Evolutionary conservation across 305 asterid species (phyloP).

Genomic region (Fraxinus greggii): DNA sequence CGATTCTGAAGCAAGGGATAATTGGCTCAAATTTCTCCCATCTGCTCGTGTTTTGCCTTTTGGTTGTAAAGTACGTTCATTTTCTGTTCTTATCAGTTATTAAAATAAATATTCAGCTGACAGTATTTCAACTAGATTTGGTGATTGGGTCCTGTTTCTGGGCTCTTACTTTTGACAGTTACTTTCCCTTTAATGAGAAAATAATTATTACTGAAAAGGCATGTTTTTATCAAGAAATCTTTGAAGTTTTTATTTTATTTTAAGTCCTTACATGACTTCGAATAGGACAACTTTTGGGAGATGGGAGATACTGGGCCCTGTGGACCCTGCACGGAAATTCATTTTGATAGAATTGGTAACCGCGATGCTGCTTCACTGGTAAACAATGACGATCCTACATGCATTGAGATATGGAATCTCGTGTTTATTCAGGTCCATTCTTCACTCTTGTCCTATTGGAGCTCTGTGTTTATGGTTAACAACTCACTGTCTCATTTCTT

Average conservation of each 20-base stretch:
- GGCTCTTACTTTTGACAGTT: not conserved
- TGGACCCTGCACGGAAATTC: slow-evolving; percentile 97
- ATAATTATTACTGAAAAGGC: slow-evolving; percentile 4
- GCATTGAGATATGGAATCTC: slow-evolving; percentile 94
- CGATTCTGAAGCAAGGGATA: slow-evolving; percentile 72
- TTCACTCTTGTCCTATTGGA: slow-evolving; percentile 20
- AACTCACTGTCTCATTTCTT: not conserved
- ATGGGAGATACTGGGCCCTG: slow-evolving; percentile 99
- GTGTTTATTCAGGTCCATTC: slow-evolving; percentile 84
- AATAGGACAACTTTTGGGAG: slow-evolving; percentile 96
- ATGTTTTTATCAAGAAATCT: not conserved
- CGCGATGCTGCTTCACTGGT: slow-evolving; percentile 86
- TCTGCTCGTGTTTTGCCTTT: slow-evolving; percentile 76
- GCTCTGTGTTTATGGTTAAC: not conserved
- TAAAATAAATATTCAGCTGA: not conserved
- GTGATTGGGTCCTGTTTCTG: not conserved
- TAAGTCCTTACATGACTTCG: slow-evolving; percentile 21
- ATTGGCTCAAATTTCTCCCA: slow-evolving; percentile 86
- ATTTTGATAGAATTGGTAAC: slow-evolving; percentile 87
- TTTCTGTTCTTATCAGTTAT: not conserved
- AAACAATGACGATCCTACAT: slow-evolving; percentile 89
- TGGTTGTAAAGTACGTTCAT: slow-evolving; percentile 69
- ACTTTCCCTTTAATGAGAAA: not conserved
- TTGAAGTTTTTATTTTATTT: not conserved
- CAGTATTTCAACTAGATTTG: not conserved